phyloP scores from a whole-genome alignment of 176 grass and related monocot genomes.

The Rhynchospora breviuscula region DNA sequence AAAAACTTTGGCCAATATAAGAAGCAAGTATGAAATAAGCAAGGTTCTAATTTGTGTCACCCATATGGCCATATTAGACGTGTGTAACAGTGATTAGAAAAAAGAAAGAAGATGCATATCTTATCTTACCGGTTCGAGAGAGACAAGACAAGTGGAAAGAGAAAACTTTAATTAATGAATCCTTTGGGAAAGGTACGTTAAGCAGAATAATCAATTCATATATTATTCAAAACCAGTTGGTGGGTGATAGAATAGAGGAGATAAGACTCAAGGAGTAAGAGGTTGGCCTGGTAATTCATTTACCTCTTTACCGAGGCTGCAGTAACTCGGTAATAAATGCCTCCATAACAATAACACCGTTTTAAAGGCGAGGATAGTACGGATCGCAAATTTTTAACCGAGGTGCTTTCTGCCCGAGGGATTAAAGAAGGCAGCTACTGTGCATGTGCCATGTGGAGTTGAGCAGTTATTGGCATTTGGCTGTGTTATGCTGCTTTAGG shows the following conservation, averaged over 20 bases:
- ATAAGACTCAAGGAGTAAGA: background rate
- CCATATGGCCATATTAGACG: background rate
- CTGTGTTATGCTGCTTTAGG: background rate
- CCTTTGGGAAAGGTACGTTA: background rate
- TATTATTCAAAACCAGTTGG: background rate
- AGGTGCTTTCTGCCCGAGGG: slow-evolving; percentile 15
- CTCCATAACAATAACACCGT: background rate
- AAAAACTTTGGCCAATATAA: background rate
- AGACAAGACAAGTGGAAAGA: slow-evolving; percentile 20
- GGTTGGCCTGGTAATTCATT: background rate
- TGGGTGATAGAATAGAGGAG: slow-evolving; percentile 4
- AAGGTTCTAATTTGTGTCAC: background rate
- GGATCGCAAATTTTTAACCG: background rate
- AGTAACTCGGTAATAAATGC: slow-evolving; percentile 21
- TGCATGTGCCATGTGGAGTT: background rate
- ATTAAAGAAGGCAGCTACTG: background rate
- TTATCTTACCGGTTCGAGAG: slow-evolving; percentile 9
- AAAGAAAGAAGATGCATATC: background rate
- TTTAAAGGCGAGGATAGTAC: slow-evolving; percentile 26
- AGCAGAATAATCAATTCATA: background rate
- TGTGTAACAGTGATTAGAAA: background rate
- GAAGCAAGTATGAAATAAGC: background rate
- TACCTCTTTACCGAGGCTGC: slow-evolving; percentile 11
- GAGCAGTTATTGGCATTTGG: background rate
- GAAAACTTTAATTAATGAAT: background rate